Evolutionary conservation across 495 filamentous ascomycete genomes (phyloP).

Genomic region (Penicillium pancosmium): DNA sequence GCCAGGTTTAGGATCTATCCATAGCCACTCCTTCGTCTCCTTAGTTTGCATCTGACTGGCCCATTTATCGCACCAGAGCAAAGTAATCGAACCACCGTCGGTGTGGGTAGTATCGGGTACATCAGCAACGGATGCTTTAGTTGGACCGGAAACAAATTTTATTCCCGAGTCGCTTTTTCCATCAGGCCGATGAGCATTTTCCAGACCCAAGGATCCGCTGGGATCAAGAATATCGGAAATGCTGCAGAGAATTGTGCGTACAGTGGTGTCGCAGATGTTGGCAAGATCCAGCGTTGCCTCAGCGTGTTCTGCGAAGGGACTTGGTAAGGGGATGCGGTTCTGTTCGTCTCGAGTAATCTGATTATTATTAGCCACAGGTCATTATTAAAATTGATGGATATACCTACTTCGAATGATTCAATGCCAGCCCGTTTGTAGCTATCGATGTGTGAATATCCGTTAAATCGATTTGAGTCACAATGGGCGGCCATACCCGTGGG

Average conservation of each 20-base stretch:
- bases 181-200: conserved; percentile 14
- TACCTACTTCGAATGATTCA: too few species aligned
- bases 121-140: conserved; percentile 10
- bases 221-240: conserved; percentile 15
- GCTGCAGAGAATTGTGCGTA: conserved; percentile 12
- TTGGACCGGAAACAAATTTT: conserved; percentile 20
- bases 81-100: conserved; percentile 23
- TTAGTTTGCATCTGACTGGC: conserved; percentile 21
- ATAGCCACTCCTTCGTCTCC: conserved; percentile 21
- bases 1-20: conserved; percentile 19
- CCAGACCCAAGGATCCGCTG: conserved; percentile 1
- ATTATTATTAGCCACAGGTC: too few species aligned
- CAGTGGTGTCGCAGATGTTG: conserved; percentile 14
- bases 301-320: conserved; percentile 10
- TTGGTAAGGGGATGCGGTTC: conserved; percentile 12
- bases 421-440: too few species aligned
- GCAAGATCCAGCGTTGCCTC: conserved; percentile 4
- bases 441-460: too few species aligned
- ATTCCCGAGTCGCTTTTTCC: conserved; percentile 13
- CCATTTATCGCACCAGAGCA: conserved; percentile 26
- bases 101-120: conserved; percentile 21
- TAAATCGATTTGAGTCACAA: too few species aligned
- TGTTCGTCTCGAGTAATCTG: conserved; percentile 19
- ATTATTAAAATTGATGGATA: too few species aligned
- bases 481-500: conserved; percentile 9